Conservation (phyloP, 1,284 basidiomycete species). For the Malassezia vespertilionis region DNA sequence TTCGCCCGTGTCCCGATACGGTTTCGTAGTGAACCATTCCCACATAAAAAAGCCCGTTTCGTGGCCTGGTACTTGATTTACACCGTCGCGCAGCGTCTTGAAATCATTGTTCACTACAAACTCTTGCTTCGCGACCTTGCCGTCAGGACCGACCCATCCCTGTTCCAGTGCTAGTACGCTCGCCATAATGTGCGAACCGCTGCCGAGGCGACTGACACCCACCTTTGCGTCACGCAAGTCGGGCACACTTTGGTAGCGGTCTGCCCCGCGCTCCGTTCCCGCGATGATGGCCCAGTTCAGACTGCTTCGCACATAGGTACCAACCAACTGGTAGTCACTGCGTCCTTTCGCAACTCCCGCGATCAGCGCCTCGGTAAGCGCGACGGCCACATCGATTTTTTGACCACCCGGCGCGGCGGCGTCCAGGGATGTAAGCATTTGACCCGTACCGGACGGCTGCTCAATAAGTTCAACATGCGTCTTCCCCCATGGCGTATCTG, state of each 20-base stretch:
- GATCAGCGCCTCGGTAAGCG: conserved; percentile 83
- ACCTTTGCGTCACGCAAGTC: conserved; percentile 71
- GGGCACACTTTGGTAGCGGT: conserved; percentile 59
- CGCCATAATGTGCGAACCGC: conserved; percentile 86
- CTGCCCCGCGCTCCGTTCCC: conserved; percentile 55
- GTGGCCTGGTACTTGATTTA: conserved; percentile 53
- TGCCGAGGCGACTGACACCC: conserved; percentile 79
- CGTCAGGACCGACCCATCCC: conserved; percentile 10
- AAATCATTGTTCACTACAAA: conserved; percentile 45
- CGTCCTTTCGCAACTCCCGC: conserved; percentile 76
- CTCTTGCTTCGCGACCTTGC: conserved; percentile 18
- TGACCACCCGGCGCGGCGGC: conserved; percentile 19
- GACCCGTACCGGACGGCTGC: conserved; percentile 40
- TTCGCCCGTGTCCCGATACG: conserved; percentile 69
- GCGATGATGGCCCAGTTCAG: conserved; percentile 65
- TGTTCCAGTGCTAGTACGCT: conserved; percentile 77
- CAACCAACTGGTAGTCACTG: conserved; percentile 75
- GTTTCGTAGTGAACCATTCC: conserved; percentile 77
- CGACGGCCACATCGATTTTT: conserved; percentile 53
- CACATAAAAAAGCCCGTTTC: conserved; percentile 54
- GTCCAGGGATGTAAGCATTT: conserved; percentile 41
- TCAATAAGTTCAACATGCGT: conserved; percentile 30
- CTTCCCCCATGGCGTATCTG: conserved; percentile 31
- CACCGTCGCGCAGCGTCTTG: conserved; percentile 68
- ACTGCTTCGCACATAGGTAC: conserved; percentile 64